These are phyloP conservation scores for Fraxinus nigra DNA, from an alignment of 305 asterid genomes.

Conservation along the genomic window DNA sequence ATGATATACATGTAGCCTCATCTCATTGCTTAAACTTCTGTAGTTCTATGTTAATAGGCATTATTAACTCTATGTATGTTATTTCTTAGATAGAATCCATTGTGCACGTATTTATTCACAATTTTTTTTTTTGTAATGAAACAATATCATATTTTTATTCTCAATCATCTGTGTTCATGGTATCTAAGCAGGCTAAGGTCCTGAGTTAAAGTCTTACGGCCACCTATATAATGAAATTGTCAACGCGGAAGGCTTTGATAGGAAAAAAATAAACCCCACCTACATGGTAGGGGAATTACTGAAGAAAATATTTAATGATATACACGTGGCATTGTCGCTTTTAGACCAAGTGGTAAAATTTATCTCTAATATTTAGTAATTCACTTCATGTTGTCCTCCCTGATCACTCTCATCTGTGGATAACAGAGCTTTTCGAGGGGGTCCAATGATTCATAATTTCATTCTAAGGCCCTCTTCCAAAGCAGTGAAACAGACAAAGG, in stretches of 20 bases:
- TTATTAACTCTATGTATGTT: background rate
- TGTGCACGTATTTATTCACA: background rate
- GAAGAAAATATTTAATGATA: background rate
- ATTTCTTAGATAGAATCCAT: background rate
- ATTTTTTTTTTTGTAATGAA: background rate
- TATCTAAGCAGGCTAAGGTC: background rate
- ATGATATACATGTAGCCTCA: background rate
- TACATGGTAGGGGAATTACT: background rate
- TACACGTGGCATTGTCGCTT: background rate
- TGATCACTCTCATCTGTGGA: slow-evolving; percentile 6
- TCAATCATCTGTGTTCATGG: background rate
- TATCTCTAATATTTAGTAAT: slow-evolving; percentile 1
- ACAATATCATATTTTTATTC: background rate
- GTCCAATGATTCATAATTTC: slow-evolving; percentile 1
- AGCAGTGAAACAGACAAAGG: slow-evolving; percentile 2
- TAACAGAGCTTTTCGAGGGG: slow-evolving; percentile 9
- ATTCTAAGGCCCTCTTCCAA: slow-evolving; percentile 4
- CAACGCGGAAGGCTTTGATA: background rate
- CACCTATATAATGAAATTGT: background rate
- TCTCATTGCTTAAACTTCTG: background rate
- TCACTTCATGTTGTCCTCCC: background rate
- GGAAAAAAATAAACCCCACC: background rate
- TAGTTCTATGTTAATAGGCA: background rate
- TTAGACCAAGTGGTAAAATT: background rate
- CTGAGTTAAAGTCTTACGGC: background rate